Evolutionary conservation across 331 rosid genomes (phyloP).

Genomic region (Malus hybrid): DNA sequence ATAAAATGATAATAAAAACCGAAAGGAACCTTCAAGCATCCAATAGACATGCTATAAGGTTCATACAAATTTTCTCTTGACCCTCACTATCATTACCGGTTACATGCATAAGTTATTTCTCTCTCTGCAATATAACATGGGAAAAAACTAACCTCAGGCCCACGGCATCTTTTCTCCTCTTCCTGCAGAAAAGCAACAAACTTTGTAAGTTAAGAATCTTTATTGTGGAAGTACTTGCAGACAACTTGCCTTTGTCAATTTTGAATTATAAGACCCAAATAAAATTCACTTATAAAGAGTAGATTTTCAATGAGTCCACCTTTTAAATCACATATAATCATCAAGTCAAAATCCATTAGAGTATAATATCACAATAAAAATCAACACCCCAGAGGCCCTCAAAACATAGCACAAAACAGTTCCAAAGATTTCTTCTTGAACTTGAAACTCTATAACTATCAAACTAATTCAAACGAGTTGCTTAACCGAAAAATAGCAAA

Average conservation of each 20-base stretch:
- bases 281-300: neutral
- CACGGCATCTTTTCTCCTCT: slow-evolving; percentile 27
- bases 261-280: neutral
- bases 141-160: slow-evolving; percentile 5
- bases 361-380: neutral
- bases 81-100: neutral
- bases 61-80: neutral
- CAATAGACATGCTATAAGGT: neutral
- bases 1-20: neutral
- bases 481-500: too few species aligned
- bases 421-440: too few species aligned
- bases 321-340: neutral
- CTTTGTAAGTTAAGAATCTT: neutral
- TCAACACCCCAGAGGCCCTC: neutral
- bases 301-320: neutral
- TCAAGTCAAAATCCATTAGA: neutral
- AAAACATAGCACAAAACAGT: too few species aligned
- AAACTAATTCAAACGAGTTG: too few species aligned
- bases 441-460: too few species aligned
- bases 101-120: neutral
- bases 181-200: slow-evolving; percentile 12
- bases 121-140: neutral
- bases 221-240: neutral
- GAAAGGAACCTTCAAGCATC: neutral
- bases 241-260: neutral